Evolutionary conservation across 805 yeast species (phyloP), one percentile per base, ranked within the genome.

Genomic region (Starmerella roubikii): DNA sequence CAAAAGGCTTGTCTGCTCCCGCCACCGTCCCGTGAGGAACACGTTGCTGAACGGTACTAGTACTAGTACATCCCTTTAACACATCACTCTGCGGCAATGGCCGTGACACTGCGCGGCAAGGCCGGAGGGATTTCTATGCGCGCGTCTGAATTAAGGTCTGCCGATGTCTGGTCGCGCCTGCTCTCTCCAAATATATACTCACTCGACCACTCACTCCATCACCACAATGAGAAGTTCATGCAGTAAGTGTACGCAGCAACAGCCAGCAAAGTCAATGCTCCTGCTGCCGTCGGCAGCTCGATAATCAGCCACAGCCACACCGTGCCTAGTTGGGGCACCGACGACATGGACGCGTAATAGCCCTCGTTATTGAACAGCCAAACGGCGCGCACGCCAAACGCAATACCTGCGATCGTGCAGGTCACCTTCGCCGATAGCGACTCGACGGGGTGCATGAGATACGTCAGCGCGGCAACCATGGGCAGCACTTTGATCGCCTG

Each of bases 31-130:
- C 11, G 84, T 73, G 31, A 88, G 63, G 54, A 91, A 83, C 4
- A 83, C 58, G 54, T 91, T 85, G 11, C 86, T 71, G 56, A 73
- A 86, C 15, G 97, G 95, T 17, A 88, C 64, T n/a, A n/a, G n/a
- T n/a, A n/a, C n/a, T n/a, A n/a, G n/a, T n/a, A n/a, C n/a, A n/a
- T n/a, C n/a, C n/a, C n/a, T n/a, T n/a, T n/a, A n/a, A n/a, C n/a
- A n/a, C n/a, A n/a, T n/a, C n/a, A n/a, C n/a, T n/a, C n/a, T 0
- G 93, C 83, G 50, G 76, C 68, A 9, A 88, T 57, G 1, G 85
- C 67, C 0, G 96, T 84, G 49, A 91, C 78, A 80, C 88, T 76
- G 52, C 78, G 79, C 20, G 97, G 95, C 40, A 72, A 78, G 13
- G 72, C 68, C 28, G 67, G 68, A 11, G 94, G 85, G n/a, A 78